Base-by-base conservation (phyloP, 768 basidiomycete species). In the Thelephora ganbajun region DNA sequence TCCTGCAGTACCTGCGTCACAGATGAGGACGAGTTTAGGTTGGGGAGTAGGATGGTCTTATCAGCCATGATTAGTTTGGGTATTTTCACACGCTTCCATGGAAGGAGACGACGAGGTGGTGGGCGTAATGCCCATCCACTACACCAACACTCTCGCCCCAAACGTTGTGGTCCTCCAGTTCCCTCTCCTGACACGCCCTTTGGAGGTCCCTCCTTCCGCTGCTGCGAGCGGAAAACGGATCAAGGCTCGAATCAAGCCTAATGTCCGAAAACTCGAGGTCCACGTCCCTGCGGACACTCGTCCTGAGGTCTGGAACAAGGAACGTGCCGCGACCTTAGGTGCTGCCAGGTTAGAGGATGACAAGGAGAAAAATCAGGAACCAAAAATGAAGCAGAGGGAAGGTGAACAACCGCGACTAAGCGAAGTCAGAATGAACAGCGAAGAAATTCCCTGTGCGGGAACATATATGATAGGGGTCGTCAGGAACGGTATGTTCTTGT, bases 201-300 rank as follows among this genome's bases (percentile, higher is more conserved):
- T 91, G 2, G 82, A 83, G 62, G 72, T 71, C 3, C 87, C 88
- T 5, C 86, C 88, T 26, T 82, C 84, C 2, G 83, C 88, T 6
- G 59, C 65, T 35, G 57, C 71, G 33, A 80, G 77, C 55, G 88
- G 89, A 6, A 89, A 89, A 62, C 73, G 76, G 19, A 84, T 91
- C 48, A 71, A 70, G 33, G 85, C 85, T 5, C 76, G 87, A 33
- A 65, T 80, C 52, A 89, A 88, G 61, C 72, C 79, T 3, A 64
- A 69, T 35, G 68, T 73, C 34, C 73, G 69, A 45, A 69, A 79
- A 53, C 60, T 84, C 30, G 88, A 91, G 60, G 70, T 91, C 19
- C 85, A 88, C 60, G 71, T 91, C 11, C 88, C 88, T 4, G 74
- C 77, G n/a, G 88, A 91, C 59, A 76, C 76, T 18, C 78, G 88